Evolutionary conservation across 2,329 filamentous ascomycete genomes (phyloP).

Genomic region (Pyrenochaeta sp.): DNA sequence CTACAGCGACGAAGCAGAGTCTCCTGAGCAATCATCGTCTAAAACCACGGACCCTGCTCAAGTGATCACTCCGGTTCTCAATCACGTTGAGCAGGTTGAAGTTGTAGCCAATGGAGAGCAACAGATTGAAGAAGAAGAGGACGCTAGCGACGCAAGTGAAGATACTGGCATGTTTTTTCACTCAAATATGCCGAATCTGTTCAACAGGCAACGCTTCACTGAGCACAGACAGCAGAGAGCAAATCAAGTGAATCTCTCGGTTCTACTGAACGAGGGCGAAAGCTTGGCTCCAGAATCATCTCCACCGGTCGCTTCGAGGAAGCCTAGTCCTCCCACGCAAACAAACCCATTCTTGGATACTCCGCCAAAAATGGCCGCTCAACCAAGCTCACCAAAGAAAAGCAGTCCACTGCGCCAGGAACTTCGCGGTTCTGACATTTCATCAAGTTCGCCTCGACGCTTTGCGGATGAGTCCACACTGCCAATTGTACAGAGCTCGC

Average conservation of each 20-base stretch:
- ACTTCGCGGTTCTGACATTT: slow-evolving; percentile 34
- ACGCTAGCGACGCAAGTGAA: slow-evolving; percentile 39
- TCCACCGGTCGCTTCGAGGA: slow-evolving; percentile 26
- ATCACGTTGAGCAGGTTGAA: slow-evolving; percentile 21
- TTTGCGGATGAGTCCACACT: slow-evolving; percentile 38
- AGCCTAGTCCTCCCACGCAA: slow-evolving; percentile 19
- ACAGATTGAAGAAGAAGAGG: slow-evolving; percentile 17
- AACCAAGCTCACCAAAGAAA: slow-evolving; percentile 38
- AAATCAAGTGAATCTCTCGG: slow-evolving; percentile 40
- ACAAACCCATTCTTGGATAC: slow-evolving; percentile 41
- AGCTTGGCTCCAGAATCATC: slow-evolving; percentile 43
- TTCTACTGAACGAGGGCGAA: slow-evolving; percentile 40
- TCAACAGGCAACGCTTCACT: slow-evolving; percentile 27
- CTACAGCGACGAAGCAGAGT: slow-evolving; percentile 49
- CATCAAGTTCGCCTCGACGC: slow-evolving; percentile 25
- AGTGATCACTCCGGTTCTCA: not conserved
- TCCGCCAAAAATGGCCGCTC: slow-evolving; percentile 37
- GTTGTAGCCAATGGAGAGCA: slow-evolving; percentile 9
- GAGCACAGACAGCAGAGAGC: slow-evolving; percentile 30
- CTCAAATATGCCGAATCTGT: slow-evolving; percentile 36
- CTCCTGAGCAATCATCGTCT: slow-evolving; percentile 16
- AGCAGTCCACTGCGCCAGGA: slow-evolving; percentile 46
- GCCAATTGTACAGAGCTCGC: slow-evolving; percentile 41
- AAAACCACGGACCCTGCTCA: slow-evolving; percentile 8
- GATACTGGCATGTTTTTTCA: slow-evolving; percentile 50